A percentile compares a stretch with the other conserved stretches of the same genome.
Conservation (phyloP, 805 yeast genomes). For the Candida sphagnicola region DNA sequence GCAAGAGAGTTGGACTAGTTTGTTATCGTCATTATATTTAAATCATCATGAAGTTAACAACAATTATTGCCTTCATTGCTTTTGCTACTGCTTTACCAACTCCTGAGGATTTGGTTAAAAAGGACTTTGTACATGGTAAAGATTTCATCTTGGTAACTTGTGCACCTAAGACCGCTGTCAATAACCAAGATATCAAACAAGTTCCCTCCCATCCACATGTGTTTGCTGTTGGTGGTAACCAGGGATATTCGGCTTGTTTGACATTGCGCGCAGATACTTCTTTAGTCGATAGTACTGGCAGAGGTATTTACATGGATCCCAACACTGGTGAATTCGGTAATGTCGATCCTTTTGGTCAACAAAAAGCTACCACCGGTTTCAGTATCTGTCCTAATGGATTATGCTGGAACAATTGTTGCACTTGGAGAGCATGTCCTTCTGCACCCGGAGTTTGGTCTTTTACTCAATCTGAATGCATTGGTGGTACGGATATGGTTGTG, state of each 20-base stretch:
- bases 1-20: not conserved
- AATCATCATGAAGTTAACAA: slow-evolving; percentile 2
- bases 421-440: slow-evolving; percentile 35
- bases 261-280: slow-evolving; percentile 19
- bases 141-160: slow-evolving; percentile 10
- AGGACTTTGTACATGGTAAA: not conserved
- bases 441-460: slow-evolving; percentile 19
- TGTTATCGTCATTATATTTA: not conserved
- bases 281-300: slow-evolving; percentile 21
- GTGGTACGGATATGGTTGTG: slow-evolving; percentile 19
- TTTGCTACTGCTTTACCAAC: not conserved
- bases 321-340: slow-evolving; percentile 26
- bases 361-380: slow-evolving; percentile 35
- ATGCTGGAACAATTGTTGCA: slow-evolving; percentile 24
- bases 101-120: not conserved
- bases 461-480: slow-evolving; percentile 20
- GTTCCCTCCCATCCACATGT: slow-evolving; percentile 26
- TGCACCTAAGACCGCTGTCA: slow-evolving; percentile 21
- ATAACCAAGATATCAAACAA: slow-evolving; percentile 19
- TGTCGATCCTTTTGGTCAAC: slow-evolving; percentile 24
- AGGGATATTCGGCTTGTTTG: slow-evolving; percentile 19
- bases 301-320: slow-evolving; percentile 22
- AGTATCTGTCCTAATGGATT: slow-evolving; percentile 34
- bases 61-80: slow-evolving; percentile 2
- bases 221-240: slow-evolving; percentile 26